Percentiles rank a stretch among this genome's conserved stretches.
Evolutionary conservation across 345 rosid genomes (phyloP).

Genomic region (Microcos paniculata): DNA sequence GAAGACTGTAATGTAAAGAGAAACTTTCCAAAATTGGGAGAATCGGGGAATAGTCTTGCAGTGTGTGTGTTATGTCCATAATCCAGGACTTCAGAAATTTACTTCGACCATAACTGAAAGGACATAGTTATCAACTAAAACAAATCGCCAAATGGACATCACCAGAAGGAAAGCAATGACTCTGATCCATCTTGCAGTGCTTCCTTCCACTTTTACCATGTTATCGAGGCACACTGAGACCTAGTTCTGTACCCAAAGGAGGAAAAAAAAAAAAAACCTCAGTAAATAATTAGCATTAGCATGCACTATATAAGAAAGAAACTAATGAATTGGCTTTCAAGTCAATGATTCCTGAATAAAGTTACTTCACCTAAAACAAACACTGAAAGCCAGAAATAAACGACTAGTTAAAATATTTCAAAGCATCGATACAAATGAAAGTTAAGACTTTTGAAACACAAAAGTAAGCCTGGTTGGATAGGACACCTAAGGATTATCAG

Average conservation of each 20-base stretch:
- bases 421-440: not conserved
- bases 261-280: constrained; percentile 18
- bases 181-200: constrained; percentile 10
- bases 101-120: not conserved
- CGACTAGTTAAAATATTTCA: not conserved
- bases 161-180: constrained; percentile 9
- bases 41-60: not conserved
- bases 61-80: not conserved
- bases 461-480: not conserved
- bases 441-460: not conserved
- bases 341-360: not conserved
- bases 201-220: constrained; percentile 18
- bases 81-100: not conserved
- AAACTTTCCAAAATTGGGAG: not conserved
- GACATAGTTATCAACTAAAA: not conserved
- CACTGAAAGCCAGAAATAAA: not conserved
- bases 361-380: not conserved
- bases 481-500: not conserved
- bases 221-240: constrained; percentile 84
- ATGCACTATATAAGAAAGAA: not conserved
- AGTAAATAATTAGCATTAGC: constrained; percentile 11
- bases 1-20: not conserved
- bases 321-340: not conserved
- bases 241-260: constrained; percentile 74
- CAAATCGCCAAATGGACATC: not conserved